Percentiles rank a stretch among this genome's conserved stretches.
Evolutionary conservation across 257 asterid genomes (phyloP).

Genomic region (Perilla frutescens): DNA sequence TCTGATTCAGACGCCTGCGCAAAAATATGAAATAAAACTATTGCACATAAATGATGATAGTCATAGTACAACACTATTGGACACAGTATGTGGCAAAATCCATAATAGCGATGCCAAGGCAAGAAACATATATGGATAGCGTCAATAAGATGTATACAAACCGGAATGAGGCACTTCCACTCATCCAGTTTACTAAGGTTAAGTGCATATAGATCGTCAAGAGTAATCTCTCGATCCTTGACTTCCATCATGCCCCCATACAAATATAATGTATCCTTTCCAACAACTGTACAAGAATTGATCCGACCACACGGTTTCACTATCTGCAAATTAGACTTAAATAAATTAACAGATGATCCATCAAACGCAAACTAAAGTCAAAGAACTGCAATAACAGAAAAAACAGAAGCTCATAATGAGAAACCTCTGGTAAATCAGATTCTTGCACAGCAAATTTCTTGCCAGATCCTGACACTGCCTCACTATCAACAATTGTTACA

Average conservation of each 20-base stretch:
- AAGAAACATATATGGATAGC: slow-evolving; percentile 27
- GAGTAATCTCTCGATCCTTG: slow-evolving; percentile 89
- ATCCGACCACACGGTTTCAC: slow-evolving; percentile 97
- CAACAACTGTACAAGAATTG: slow-evolving; percentile 86
- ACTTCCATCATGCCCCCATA: slow-evolving; percentile 98
- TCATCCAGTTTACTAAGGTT: slow-evolving; percentile 96
- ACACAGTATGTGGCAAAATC: slow-evolving; percentile 1
- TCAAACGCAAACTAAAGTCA: slow-evolving; percentile 9
- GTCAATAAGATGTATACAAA: slow-evolving; percentile 41
- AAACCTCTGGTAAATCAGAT: slow-evolving; percentile 80
- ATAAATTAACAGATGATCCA: slow-evolving; percentile 28
- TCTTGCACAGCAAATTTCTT: slow-evolving; percentile 59
- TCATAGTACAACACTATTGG: not conserved
- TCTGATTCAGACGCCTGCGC: slow-evolving; percentile 91
- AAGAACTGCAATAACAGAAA: slow-evolving; percentile 18
- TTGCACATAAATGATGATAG: not conserved
- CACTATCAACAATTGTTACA: slow-evolving; percentile 43
- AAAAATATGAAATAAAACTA: slow-evolving; percentile 30
- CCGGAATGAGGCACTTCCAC: slow-evolving; percentile 94
- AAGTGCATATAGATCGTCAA: slow-evolving; percentile 86
- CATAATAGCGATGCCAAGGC: not conserved
- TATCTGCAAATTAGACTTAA: slow-evolving; percentile 55
- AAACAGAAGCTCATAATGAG: slow-evolving; percentile 34
- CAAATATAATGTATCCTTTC: slow-evolving; percentile 82
- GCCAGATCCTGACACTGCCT: slow-evolving; percentile 52